Evolutionary conservation across 495 filamentous ascomycete genomes (phyloP).

Genomic region (Penicillium daleae): DNA sequence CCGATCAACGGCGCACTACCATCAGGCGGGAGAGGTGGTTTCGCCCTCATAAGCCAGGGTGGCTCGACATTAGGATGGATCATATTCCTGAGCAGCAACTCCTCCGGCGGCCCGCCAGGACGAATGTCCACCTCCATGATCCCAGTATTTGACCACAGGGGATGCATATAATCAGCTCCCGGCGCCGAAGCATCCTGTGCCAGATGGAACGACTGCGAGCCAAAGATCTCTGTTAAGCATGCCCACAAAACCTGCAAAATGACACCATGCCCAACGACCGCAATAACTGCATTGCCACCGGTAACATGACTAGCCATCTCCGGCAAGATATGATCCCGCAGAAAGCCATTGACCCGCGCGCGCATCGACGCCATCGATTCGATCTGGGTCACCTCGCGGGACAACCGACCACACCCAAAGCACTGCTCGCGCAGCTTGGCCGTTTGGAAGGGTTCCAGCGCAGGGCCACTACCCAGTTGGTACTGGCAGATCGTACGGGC

Average conservation of each 20-base stretch:
- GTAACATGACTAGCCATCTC: slow-evolving; percentile 43
- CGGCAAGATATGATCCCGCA: slow-evolving; percentile 62
- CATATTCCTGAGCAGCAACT: slow-evolving; percentile 1
- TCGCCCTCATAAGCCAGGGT: slow-evolving; percentile 4
- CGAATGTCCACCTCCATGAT: slow-evolving; percentile 58
- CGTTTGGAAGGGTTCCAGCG: slow-evolving; percentile 17
- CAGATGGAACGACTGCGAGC: slow-evolving; percentile 41
- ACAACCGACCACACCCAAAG: slow-evolving; percentile 15
- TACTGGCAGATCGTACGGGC: slow-evolving; percentile 64
- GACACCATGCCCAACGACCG: slow-evolving; percentile 77
- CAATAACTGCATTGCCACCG: slow-evolving; percentile 43
- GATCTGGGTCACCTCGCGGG: not conserved
- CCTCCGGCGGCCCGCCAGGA: slow-evolving; percentile 6
- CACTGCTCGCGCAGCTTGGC: slow-evolving; percentile 27
- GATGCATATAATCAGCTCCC: slow-evolving; percentile 24
- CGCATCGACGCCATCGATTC: slow-evolving; percentile 62
- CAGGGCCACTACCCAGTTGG: slow-evolving; percentile 34
- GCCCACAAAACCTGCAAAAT: slow-evolving; percentile 69
- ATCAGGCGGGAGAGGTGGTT: slow-evolving; percentile 6
- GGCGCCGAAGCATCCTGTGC: slow-evolving; percentile 18
- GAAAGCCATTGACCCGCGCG: slow-evolving; percentile 60
- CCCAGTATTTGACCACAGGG: slow-evolving; percentile 65
- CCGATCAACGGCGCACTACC: slow-evolving; percentile 14
- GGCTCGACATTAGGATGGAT: slow-evolving; percentile 9
- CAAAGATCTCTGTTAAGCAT: slow-evolving; percentile 58